Evolutionary conservation across 108 stramenopile genomes (phyloP), one percentile per base, ranked within the genome.

Genomic region (Discostella pseudostelligera): DNA sequence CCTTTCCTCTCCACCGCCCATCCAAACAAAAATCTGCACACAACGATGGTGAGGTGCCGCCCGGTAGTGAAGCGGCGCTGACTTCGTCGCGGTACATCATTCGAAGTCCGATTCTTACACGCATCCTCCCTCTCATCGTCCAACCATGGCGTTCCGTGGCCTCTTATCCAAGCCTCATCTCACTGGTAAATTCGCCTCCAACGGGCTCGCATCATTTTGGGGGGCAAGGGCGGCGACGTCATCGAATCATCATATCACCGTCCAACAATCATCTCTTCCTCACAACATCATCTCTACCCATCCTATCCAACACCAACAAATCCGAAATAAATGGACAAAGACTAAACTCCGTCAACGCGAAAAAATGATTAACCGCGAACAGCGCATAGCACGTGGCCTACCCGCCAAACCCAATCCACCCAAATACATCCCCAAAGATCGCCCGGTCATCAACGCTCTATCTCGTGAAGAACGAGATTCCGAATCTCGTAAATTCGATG

Each of bases 401-500:
- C 68, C 68, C 40, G 62, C 75, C 43, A 76, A 76, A 55, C 82
- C 76, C 59, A 74, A 67, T 20, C 89, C 83, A 1, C 79, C 75
- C 22, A 84, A 81, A 45, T 88, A 83, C 55, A 84, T 91, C 59
- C 81, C 84, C 29, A 72, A 72, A 39, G 79, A 84, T 62, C 72
- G 72, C 3, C 90, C 86, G 7, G 87, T 92, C 5, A 61, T 86
- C 35, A 86, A 86, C 67, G 87, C 90, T 65, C 71, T 84, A 50
- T 67, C 83, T 2, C 79, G 76, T 37, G 81, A 79, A 57, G 83
- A 84, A 44, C 82, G 86, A 9, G 70, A 77, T 40, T 73, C 61
- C 37, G 84, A 87, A 72, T 77, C 84, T 3, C 67, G 60, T 29
- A 69, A 59, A 11, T 78, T 76, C 37, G 86, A 92, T 45, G 76